Base-by-base conservation (phyloP, 1,284 basidiomycete genomes). In the Malassezia caprae region DNA sequence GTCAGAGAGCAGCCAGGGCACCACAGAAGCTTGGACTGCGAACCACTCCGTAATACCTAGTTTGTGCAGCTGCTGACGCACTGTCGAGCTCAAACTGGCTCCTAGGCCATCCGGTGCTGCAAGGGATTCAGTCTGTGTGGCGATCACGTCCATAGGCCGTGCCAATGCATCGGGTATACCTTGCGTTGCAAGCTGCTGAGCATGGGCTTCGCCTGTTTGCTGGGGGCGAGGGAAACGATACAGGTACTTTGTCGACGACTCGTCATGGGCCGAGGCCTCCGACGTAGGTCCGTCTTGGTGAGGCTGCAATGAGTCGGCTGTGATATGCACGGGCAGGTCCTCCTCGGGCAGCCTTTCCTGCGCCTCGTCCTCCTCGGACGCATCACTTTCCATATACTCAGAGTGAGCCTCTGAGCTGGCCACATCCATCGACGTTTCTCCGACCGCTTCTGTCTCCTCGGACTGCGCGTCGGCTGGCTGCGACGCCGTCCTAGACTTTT, bases 11-110 rank as follows among this genome's bases (percentile, higher is more conserved):
- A 87, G 83, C 0, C 27, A 28, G 8, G 89, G 88, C 1, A 93
- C 77, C 8, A 90, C 80, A 13, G 80, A 80, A 0, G 86, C 88
- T 78, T 93, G 90, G 8, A 93, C 88, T 86, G 68, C 70, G 27
- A 74, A 74, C 70, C 70, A 73, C n/a, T 67, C 61, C 32, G 53
- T 53, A 32, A 73, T 60, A 2, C 70, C 72, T 13, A 72, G 62
- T 1, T 53, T 48, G 30, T 62, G 57, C 12, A 68, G 57, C 13
- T 61, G 61, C 11, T 48, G 54, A n/a, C 61, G 62, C 13, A 65
- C 60, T 1, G 51, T 50, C 11, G 59, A 52, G 48, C 63, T 64
- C 19, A 65, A 21, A 1, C 52, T 32, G 7, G 65, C 58, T 19
- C 60, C 58, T 32, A 48, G 41, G 32, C 54, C 48, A 8, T 65